Evolutionary conservation across 441 rosid genomes (phyloP), one percentile per base, ranked within the genome.

Genomic region (Erodium chrysanthum): DNA sequence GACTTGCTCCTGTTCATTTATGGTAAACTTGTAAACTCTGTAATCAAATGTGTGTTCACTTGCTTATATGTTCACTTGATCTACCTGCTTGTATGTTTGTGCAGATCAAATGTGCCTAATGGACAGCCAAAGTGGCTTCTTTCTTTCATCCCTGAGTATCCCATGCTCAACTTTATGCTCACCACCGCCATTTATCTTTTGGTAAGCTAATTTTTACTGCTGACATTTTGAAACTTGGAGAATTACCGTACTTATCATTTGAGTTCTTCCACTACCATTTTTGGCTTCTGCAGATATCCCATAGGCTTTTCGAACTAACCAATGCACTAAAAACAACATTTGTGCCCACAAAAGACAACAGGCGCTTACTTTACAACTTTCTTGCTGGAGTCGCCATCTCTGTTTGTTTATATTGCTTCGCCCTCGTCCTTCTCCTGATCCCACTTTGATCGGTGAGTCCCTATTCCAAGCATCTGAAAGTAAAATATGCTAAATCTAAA

Each of bases 81-180:
- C 3, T 29, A 33, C 8, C 7, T 33, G 40, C 5, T 33, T 2
- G 7, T 33, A 33, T 5, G 40, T 33, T 31, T 25, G 1, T 81
- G 78, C 96, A 95, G 98, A 80, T 90, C 98, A 0, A 78, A 85
- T 70, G 1, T 82, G 27, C 86, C 99, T 64, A 81, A 90, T 71
- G 99, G 99, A 69, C 99, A 95, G 74, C 99, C 98, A 1, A 95
- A 92, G 75, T 95, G 94, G 98, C 94, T 95, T 68, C 88, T 92
- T 74, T 85, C 88, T 71, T 12, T 95, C 66, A 84, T 95, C 78
- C 99, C 98, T n/a, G 96, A 83, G 61, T 91, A 90, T 78, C 99
- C 99, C 12, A 56, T 90, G 84, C 87, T 95, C 63, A 95, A 95
- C 83, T 95, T 90, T 78, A 90, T 90, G 98, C 90, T 92, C 74